Percentiles rank a stretch among this genome's conserved stretches.
phyloP scores from a whole-genome alignment of 2,329 filamentous ascomycete genomes.

The Pyrenophora seminiperda region DNA sequence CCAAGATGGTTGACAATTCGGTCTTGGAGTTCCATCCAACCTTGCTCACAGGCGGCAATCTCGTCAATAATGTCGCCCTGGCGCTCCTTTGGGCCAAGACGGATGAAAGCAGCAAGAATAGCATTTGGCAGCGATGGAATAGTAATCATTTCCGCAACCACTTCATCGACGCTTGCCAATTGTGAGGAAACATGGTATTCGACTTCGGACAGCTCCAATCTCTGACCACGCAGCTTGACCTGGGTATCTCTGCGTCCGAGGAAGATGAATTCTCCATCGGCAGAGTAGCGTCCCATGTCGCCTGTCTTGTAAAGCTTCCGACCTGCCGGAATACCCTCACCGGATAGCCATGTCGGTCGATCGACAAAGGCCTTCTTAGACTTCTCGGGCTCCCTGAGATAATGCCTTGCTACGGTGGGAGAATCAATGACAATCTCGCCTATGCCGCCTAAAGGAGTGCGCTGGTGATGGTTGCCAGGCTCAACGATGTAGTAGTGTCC shows the following conservation, averaged over 20 bases:
- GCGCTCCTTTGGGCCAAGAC: background rate
- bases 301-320: slow-evolving; percentile 14
- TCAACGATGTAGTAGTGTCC: background rate
- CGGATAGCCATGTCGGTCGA: slow-evolving; percentile 2
- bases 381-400: slow-evolving; percentile 10
- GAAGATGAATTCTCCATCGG: slow-evolving; percentile 13
- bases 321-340: background rate
- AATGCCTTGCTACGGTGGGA: slow-evolving; percentile 3
- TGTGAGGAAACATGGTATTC: background rate
- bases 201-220: background rate
- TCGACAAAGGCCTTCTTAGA: slow-evolving; percentile 5
- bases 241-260: slow-evolving; percentile 20
- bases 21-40: slow-evolving; percentile 1
- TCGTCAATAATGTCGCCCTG: background rate
- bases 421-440: slow-evolving; percentile 9
- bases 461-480: slow-evolving; percentile 7
- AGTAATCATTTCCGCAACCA: background rate
- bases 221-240: background rate
- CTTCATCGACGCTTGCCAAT: background rate
- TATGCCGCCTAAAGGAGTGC: slow-evolving; percentile 1
- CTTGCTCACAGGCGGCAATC: background rate
- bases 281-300: slow-evolving; percentile 8
- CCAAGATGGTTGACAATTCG: background rate
- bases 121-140: background rate
- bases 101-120: background rate